phyloP scores from a whole-genome alignment of 2,329 filamentous ascomycete genomes.

The Fusarium sp. region DNA sequence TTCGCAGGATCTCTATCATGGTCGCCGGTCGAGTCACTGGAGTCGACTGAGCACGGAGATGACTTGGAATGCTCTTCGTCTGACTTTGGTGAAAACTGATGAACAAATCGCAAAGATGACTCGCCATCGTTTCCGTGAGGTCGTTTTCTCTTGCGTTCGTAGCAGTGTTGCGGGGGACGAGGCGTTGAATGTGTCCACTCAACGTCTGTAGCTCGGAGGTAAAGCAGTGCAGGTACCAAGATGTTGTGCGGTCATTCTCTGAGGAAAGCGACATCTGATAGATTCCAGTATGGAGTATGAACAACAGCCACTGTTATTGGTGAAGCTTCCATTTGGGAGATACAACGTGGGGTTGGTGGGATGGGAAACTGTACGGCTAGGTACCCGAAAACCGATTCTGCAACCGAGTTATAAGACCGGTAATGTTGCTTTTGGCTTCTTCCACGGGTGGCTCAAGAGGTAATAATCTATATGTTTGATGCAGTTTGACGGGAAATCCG shows the following conservation, averaged over 20 bases:
- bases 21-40: not conserved
- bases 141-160: not conserved
- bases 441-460: not conserved
- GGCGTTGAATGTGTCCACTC: not conserved
- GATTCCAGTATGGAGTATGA: not conserved
- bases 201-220: not conserved
- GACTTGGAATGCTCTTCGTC: rapidly evolving
- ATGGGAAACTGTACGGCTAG: not conserved
- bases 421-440: not conserved
- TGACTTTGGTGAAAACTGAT: rapidly evolving
- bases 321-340: not conserved
- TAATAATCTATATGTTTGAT: not conserved
- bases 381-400: not conserved
- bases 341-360: not conserved
- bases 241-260: not conserved
- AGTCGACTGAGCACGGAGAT: not conserved
- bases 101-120: rapidly evolving
- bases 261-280: not conserved
- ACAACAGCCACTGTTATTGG: not conserved
- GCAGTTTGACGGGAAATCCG: not conserved
- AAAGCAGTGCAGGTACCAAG: not conserved
- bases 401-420: not conserved
- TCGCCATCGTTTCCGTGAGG: rapidly evolving
- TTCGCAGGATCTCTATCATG: not conserved
- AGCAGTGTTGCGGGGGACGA: rapidly evolving